Base-by-base conservation (phyloP, 768 basidiomycete species). In the Russula sp. region DNA sequence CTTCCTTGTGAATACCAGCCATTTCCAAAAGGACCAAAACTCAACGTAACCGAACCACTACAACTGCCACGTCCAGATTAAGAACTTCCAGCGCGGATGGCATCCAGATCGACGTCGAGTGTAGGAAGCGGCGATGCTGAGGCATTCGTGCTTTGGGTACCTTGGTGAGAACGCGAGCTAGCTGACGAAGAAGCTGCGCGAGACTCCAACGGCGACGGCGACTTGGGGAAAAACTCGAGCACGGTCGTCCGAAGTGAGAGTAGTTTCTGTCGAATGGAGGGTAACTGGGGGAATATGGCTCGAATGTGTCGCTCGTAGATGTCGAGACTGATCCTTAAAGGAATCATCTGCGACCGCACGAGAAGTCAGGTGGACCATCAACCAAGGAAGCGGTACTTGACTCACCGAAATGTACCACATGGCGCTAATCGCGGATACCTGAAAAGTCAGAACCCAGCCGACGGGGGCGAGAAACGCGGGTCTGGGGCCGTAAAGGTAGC, bases 271-370 rank as follows among this genome's bases (percentile, higher is more conserved):
- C 28, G 58, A 22, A 64, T 20, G 18, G 63, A 64, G 14, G 63
- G 63, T n/a, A 64, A 32, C 38, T 26, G 14, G 9, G 63, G 63
- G 36, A 64, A 61, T 44, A 42, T 38, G 22, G 18, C 53, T 28
- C 63, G 59, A 26, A 64, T n/a, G 10, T 36, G 34, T 13, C 38
- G 53, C n/a, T 64, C 63, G 30, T 64, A 64, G 36, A 64, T 7
- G n/a, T 55, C 13, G 26, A 55, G 5, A 14, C 53, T 0, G 13
- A 64, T 50, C 22, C 38, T 54, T 5, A 61, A 42, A 28, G 63
- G 63, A n/a, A n/a, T n/a, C n/a, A n/a, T n/a, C n/a, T n/a, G n/a
- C n/a, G n/a, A n/a, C n/a, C n/a, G n/a, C n/a, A n/a, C n/a, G n/a
- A n/a, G n/a, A n/a, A 24, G 32, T 53, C 14, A 44, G 42, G 52